phyloP scores from a whole-genome alignment of 2,329 filamentous ascomycete species.

The Aureobasidium sp. region DNA sequence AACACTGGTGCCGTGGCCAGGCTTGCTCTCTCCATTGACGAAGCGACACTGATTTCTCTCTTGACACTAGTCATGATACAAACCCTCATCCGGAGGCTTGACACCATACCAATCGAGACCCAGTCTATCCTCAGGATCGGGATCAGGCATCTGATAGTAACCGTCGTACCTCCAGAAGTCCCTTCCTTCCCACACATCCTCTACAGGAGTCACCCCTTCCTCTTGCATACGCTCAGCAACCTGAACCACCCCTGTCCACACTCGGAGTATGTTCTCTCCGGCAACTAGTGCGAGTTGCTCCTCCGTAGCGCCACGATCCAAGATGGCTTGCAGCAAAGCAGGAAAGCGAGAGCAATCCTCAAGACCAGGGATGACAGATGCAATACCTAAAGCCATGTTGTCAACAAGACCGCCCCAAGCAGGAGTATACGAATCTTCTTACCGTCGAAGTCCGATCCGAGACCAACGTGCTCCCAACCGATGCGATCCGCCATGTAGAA shows the following conservation, averaged over 20 bases:
- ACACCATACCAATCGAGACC: conserved; percentile 28
- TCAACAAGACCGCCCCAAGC: not conserved
- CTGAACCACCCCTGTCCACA: conserved; percentile 22
- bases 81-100: conserved; percentile 20
- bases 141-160: conserved; percentile 30
- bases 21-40: no score
- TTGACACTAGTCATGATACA: conserved; percentile 16
- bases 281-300: conserved; percentile 32
- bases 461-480: conserved; percentile 34
- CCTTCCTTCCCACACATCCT: conserved; percentile 31
- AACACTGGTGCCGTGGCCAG: no score
- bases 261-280: conserved; percentile 34
- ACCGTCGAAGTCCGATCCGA: conserved; percentile 33
- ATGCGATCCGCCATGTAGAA: conserved; percentile 20
- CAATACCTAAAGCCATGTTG: conserved; percentile 21
- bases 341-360: conserved; percentile 34
- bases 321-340: conserved; percentile 27
- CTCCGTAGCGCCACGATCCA: conserved; percentile 35
- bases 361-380: conserved; percentile 22
- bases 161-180: conserved; percentile 31
- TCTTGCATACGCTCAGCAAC: conserved; percentile 27
- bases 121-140: conserved; percentile 28
- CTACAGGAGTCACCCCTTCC: conserved; percentile 28
- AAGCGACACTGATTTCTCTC: not conserved
- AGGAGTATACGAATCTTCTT: not conserved